Evolutionary conservation across 2,329 filamentous ascomycete genomes (phyloP).

Genomic region (Colletotrichum navitas): DNA sequence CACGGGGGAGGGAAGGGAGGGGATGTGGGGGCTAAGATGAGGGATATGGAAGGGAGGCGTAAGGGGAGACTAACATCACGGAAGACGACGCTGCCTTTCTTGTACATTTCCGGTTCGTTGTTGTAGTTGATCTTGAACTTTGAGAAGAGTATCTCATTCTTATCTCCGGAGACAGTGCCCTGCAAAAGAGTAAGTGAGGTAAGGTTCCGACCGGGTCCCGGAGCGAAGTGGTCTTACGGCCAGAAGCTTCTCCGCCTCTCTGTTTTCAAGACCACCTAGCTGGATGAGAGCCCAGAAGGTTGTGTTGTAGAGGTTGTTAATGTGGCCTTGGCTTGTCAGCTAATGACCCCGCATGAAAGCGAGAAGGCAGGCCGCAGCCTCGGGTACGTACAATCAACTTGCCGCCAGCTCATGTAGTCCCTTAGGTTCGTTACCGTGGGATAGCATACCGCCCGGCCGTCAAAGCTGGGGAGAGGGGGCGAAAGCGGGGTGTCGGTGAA

Average conservation of each 20-base stretch:
- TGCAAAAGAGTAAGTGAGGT: constrained; percentile 49
- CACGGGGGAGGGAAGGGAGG: background rate
- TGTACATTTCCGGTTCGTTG: constrained; percentile 91
- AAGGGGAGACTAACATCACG: constrained; percentile 72
- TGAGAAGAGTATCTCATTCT: constrained; percentile 95
- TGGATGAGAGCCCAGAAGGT: constrained; percentile 93
- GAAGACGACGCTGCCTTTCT: constrained; percentile 92
- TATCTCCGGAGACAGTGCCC: constrained; percentile 88
- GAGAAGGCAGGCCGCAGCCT: background rate
- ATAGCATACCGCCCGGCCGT: constrained; percentile 91
- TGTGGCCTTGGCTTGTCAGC: constrained; percentile 74
- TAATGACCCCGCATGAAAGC: background rate
- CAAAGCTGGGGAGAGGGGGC: constrained; percentile 87
- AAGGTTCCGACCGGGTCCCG: background rate
- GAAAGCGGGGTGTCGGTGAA: constrained; percentile 80
- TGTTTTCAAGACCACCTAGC: constrained; percentile 78
- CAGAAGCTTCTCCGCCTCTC: constrained; percentile 84
- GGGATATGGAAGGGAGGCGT: too few relatives aligned
- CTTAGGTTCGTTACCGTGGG: constrained; percentile 84
- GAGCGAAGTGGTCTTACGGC: constrained; percentile 64
- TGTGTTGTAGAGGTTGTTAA: constrained; percentile 99
- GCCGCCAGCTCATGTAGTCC: constrained; percentile 97
- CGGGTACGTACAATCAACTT: constrained; percentile 84
- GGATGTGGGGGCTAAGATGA: background rate
- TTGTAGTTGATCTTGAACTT: constrained; percentile 97